Evolutionary conservation across 2,329 filamentous ascomycete species (phyloP), one percentile per base, ranked within the genome.

Genomic region (Neoascochyta sp.): DNA sequence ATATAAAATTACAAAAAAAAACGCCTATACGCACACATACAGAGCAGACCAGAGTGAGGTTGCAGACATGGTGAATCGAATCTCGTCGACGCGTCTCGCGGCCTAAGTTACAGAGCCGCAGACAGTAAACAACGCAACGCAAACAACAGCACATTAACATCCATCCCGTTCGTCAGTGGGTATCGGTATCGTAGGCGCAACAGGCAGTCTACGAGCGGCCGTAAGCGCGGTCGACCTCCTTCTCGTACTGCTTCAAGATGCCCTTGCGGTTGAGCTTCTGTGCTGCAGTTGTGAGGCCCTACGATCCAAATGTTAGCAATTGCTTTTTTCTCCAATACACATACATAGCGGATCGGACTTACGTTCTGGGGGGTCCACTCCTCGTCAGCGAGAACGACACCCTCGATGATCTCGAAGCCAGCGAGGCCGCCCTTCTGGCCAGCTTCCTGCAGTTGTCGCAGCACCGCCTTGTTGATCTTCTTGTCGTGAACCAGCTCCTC

Each of bases 291-390:
- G 68, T 68, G 18, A 74, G 58, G 22, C 64, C 64, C 69, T 72
- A 24, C 9, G 12, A 10, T 11, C 8, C 1, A 16, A 12, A 6
- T 32, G 35, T 58, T 48, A 60, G 51, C 14, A 35, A 22, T 15
- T 14, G 13, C 21, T 17, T 23, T 14, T n/a, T 16, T 5, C 11
- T 15, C 12, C 10, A 30, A 30, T n/a, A n/a, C n/a, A n/a, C n/a
- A n/a, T n/a, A n/a, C n/a, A n/a, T n/a, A n/a, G 9, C 9, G 7
- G 29, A 9, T 7, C 36, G 12, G 11, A 75, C 84, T 80, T 70
- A 90, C 86, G 57, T 81, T 92, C 36, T 80, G 75, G 30, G 87
- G 84, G 32, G 83, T 90, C 87, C 87, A 94, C 63, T 93, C 87
- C 57, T 90, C 86, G 44, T 90, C 84, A 0, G 81, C 79, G 34